Evolutionary conservation across 768 basidiomycete species (phyloP).

Genomic region (Tubosaeta brunneosetosa): DNA sequence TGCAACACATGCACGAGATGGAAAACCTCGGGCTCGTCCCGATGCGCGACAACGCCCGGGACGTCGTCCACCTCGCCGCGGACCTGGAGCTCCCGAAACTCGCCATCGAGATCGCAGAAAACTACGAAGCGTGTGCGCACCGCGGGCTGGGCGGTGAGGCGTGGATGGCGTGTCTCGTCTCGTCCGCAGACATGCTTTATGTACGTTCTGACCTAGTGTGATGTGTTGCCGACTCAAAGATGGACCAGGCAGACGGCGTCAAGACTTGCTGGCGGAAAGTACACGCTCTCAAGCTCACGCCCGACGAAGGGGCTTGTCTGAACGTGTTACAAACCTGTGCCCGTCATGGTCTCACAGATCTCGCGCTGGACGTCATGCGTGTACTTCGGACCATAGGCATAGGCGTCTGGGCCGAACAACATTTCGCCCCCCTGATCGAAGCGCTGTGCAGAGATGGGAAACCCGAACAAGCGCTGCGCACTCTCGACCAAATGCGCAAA

Average conservation of each 20-base stretch:
- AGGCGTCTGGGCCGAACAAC: slow-evolving; percentile 57
- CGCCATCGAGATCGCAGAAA: slow-evolving; percentile 63
- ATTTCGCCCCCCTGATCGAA: slow-evolving; percentile 74
- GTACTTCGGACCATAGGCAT: slow-evolving; percentile 47
- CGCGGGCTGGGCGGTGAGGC: slow-evolving; percentile 47
- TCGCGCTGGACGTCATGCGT: slow-evolving; percentile 63
- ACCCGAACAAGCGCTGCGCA: slow-evolving; percentile 58
- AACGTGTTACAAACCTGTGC: slow-evolving; percentile 70
- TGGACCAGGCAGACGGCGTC: slow-evolving; percentile 55
- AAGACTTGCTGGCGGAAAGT: slow-evolving; percentile 57
- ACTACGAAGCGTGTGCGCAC: slow-evolving; percentile 53
- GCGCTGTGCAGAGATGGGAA: slow-evolving; percentile 57
- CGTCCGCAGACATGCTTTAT: slow-evolving; percentile 61
- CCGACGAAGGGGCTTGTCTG: slow-evolving; percentile 72
- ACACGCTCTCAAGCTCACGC: slow-evolving; percentile 46
- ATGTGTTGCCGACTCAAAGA: not conserved
- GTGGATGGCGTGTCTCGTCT: slow-evolving; percentile 65
- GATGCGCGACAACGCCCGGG: slow-evolving; percentile 44
- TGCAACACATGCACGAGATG: slow-evolving; percentile 62
- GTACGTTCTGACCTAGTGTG: slow-evolving; percentile 42
- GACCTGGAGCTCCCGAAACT: slow-evolving; percentile 53
- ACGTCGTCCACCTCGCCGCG: slow-evolving; percentile 52
- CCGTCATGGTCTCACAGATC: slow-evolving; percentile 63
- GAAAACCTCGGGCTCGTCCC: slow-evolving; percentile 46
- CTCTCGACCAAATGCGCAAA: slow-evolving; percentile 56